Base-by-base conservation (phyloP, 148 eudicot genomes). In the Amaranthus cruentus region DNA sequence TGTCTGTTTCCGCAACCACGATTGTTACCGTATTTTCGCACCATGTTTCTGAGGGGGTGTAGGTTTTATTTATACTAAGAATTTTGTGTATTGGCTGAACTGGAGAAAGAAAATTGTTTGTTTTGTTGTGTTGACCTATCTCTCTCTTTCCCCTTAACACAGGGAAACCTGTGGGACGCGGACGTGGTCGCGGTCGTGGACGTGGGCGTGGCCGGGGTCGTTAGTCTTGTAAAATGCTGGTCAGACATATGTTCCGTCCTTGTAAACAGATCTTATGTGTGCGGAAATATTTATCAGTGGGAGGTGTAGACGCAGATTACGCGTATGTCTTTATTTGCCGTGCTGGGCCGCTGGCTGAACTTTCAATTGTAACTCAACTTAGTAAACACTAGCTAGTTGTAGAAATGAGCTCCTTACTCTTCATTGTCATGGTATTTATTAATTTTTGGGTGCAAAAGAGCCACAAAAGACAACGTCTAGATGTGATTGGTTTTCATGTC, bases 161-260 rank as follows among this genome's bases (percentile, higher is more conserved):
- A 85, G 92, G 90, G 79, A 81, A 56, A 69, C 83, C 89, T 53
- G 11, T 84, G 75, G 92, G 90, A 18, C 89, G 92, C 54, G 91
- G 91, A 6, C 74, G 91, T 18, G 88, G 91, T 10, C 84, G 90
- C 21, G 91, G 92, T 15, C 82, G 89, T 46, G 92, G 92, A 0
- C 87, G 92, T 62, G 92, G 85, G 0, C 87, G 90, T 69, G 92
- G 92, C 2, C 81, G 90, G 42, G 89, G 87, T 43, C 87, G 87
- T 79, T 84, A 84, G 68, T 53, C 52, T 9, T 49, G 9, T 67
- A 62, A 62, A 72, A 62, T 7, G 66, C 61, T 55, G 43, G 62
- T 55, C 53, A 10, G 42, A 2, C 61, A 12, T 55, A 52, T 72
- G 14, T 73, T 42, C 54, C 56, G 71, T 75, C 62, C 50, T 21